Evolutionary conservation across 2,329 filamentous ascomycete species (phyloP).

Genomic region (Sporothrix pallida): DNA sequence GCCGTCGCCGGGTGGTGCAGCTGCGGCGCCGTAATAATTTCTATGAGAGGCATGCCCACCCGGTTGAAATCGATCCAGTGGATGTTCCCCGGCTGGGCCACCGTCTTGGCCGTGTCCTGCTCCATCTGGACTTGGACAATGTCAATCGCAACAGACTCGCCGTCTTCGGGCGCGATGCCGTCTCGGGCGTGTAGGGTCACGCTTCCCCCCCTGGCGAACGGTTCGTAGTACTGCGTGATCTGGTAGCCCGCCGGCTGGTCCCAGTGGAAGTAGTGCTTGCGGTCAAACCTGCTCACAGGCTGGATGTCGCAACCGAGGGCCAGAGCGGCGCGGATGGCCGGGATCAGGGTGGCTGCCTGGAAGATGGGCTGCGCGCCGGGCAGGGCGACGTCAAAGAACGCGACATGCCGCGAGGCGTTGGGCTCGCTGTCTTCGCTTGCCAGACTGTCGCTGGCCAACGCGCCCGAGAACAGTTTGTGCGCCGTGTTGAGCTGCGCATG

Average conservation of each 20-base stretch:
- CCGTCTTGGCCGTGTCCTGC: constrained; percentile 95
- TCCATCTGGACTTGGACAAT: constrained; percentile 97
- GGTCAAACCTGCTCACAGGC: constrained; percentile 80
- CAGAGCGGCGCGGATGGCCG: constrained; percentile 87
- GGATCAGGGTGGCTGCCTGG: constrained; percentile 80
- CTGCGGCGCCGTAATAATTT: constrained; percentile 91
- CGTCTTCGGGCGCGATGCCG: constrained; percentile 77
- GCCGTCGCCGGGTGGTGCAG: constrained; percentile 88
- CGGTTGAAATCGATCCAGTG: constrained; percentile 93
- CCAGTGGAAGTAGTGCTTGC: constrained; percentile 99
- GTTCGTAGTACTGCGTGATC: constrained; percentile 92
- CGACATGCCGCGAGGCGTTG: constrained; percentile 83
- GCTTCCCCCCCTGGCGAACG: constrained; percentile 71
- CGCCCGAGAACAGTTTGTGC: constrained; percentile 85
- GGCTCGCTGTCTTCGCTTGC: constrained; percentile 65
- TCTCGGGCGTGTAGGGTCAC: constrained; percentile 76
- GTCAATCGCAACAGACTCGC: constrained; percentile 71
- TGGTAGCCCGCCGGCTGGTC: constrained; percentile 97
- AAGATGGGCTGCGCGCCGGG: constrained; percentile 89
- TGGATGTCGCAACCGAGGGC: constrained; percentile 83
- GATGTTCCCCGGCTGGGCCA: constrained; percentile 73
- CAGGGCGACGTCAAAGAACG: constrained; percentile 85
- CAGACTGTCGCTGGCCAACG: constrained; percentile 44
- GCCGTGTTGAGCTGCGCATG: constrained; percentile 93
- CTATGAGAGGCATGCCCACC: constrained; percentile 86